phyloP scores from a whole-genome alignment of 139 green algal genomes.

The Gonium pectorale region DNA sequence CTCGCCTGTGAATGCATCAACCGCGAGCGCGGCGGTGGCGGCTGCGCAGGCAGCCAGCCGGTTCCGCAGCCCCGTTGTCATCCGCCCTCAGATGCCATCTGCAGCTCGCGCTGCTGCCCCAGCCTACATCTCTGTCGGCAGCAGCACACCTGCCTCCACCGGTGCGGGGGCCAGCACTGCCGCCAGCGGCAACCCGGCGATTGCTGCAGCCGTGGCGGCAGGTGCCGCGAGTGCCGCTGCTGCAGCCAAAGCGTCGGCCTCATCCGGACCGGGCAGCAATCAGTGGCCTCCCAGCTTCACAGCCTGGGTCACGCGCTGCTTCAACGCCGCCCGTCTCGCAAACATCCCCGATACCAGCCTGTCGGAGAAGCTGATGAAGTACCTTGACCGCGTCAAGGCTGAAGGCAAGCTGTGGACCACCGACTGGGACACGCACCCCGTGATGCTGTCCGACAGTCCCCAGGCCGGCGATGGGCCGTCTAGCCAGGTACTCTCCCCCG shows the following conservation, averaged over 20 bases:
- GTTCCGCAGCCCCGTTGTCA: neutral
- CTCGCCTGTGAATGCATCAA: too few species aligned
- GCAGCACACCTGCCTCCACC: neutral
- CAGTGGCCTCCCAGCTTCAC: slow-evolving; percentile 28
- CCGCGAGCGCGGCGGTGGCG: too few species aligned
- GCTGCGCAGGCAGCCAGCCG: neutral
- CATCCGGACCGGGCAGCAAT: neutral
- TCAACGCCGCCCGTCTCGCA: slow-evolving; percentile 32
- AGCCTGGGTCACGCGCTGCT: slow-evolving; percentile 62
- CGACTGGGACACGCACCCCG: slow-evolving; percentile 49
- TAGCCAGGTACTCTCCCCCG: neutral
- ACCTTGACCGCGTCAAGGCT: slow-evolving; percentile 54
- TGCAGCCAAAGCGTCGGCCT: neutral
- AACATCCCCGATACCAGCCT: slow-evolving; percentile 33
- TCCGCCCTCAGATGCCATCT: slow-evolving; percentile 23
- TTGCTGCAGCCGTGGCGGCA: neutral
- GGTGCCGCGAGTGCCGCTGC: neutral
- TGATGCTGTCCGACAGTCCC: neutral
- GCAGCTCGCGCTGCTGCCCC: neutral
- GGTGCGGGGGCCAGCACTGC: neutral
- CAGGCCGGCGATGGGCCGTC: neutral
- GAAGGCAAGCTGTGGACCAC: slow-evolving; percentile 53
- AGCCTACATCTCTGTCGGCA: slow-evolving; percentile 26
- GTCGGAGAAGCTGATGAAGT: slow-evolving; percentile 41
- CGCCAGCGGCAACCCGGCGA: neutral